Evolutionary conservation across 2,329 filamentous ascomycete genomes (phyloP).

Genomic region (Escovopsis weberi): DNA sequence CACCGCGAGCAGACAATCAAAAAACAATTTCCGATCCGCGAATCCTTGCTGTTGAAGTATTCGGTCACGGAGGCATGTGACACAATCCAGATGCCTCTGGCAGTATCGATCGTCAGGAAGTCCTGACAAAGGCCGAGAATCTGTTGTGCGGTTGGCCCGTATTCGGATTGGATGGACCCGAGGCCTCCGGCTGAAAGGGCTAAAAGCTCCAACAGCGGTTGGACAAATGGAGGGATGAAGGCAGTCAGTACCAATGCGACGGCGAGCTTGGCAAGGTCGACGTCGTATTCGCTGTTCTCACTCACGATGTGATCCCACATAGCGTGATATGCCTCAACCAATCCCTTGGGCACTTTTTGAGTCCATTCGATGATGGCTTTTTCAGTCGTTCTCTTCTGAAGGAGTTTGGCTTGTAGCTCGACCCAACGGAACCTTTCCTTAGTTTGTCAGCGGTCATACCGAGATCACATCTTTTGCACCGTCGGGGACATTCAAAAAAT

Average conservation of each 20-base stretch:
- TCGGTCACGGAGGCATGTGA: constrained; percentile 5
- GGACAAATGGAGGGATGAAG: background rate
- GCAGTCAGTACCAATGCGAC: constrained; percentile 1
- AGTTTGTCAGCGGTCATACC: no score
- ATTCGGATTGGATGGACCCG: background rate
- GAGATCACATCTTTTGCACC: background rate
- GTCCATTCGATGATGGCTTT: constrained; percentile 6
- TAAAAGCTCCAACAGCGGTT: background rate
- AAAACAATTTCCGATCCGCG: background rate
- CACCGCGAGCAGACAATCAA: background rate
- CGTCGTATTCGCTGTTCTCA: background rate
- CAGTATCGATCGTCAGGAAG: background rate
- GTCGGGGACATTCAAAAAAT: background rate
- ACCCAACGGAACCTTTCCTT: constrained; percentile 10
- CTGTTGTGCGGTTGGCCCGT: background rate
- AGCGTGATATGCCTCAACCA: constrained; percentile 6
- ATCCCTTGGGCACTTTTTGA: constrained; percentile 1
- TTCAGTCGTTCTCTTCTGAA: constrained; percentile 1
- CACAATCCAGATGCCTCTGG: background rate
- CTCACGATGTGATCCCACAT: constrained; percentile 1
- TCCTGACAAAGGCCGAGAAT: constrained; percentile 4
- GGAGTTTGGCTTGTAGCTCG: constrained; percentile 6
- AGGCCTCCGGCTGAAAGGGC: background rate
- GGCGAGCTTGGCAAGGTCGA: constrained; percentile 1
- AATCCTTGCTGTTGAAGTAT: background rate